Percentiles rank a stretch among this genome's conserved stretches.
Conservation (phyloP, 2,329 filamentous ascomycete species). For the Cordyceps cicadae region DNA sequence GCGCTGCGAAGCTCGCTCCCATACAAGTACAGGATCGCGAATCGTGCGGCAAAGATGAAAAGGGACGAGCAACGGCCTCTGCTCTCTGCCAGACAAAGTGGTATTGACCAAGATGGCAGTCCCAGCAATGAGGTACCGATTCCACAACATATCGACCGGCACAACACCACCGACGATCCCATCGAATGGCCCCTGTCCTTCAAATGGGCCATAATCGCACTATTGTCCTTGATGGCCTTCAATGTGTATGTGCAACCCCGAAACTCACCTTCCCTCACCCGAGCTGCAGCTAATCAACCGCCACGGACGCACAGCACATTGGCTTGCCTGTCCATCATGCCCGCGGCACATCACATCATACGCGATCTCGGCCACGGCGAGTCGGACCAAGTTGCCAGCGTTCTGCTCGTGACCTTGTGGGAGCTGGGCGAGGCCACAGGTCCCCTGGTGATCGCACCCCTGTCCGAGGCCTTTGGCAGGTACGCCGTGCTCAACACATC, state of each 20-base stretch:
- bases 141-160: slow-evolving; percentile 12
- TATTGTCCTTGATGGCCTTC: background rate
- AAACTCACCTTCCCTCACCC: no score
- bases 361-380: slow-evolving; percentile 34
- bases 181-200: slow-evolving; percentile 1
- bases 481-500: slow-evolving; percentile 45
- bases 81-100: background rate
- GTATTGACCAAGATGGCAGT: background rate
- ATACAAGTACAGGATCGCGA: no score
- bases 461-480: slow-evolving; percentile 53
- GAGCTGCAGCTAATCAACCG: background rate
- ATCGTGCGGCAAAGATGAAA: background rate
- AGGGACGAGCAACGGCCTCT: background rate
- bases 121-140: background rate
- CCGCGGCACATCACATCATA: slow-evolving; percentile 43
- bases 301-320: slow-evolving; percentile 35
- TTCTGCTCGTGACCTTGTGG: slow-evolving; percentile 62
- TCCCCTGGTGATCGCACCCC: slow-evolving; percentile 50
- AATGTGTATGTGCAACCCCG: background rate
- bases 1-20: no score
- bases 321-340: slow-evolving; percentile 48
- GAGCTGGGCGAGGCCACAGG: slow-evolving; percentile 58
- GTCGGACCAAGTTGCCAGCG: slow-evolving; percentile 36
- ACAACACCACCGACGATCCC: slow-evolving; percentile 11
- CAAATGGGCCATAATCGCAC: background rate